phyloP scores from a whole-genome alignment of 345 rosid species.

The Draba incana region DNA sequence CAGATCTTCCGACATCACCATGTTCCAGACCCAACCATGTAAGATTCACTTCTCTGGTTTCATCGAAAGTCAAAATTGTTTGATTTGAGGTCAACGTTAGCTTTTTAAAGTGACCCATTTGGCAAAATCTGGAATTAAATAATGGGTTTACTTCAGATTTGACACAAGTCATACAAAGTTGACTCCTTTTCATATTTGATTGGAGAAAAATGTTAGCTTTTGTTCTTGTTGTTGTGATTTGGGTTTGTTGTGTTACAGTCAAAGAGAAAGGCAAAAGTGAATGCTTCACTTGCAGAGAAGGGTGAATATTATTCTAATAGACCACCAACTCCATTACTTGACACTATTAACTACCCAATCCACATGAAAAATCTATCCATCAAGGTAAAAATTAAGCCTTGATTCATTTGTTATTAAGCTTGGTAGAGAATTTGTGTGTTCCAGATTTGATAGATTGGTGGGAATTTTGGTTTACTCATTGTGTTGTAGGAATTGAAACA shows the following conservation, averaged over 20 bases:
- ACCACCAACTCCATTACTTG: constrained; percentile 91
- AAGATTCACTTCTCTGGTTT: constrained; percentile 22
- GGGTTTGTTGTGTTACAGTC: constrained; percentile 43
- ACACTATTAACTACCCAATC: constrained; percentile 90
- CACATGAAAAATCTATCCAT: constrained; percentile 92
- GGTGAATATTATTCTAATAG: constrained; percentile 72
- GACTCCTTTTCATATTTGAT: not conserved
- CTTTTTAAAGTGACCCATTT: constrained; percentile 11
- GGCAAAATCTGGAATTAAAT: constrained; percentile 38
- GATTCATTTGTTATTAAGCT: not conserved
- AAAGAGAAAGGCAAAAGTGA: constrained; percentile 57
- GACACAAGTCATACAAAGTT: constrained; percentile 24
- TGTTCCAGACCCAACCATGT: constrained; percentile 43
- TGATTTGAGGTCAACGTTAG: not conserved
- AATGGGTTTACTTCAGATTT: constrained; percentile 20
- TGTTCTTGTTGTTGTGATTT: constrained; percentile 29
- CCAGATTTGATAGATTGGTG: constrained; percentile 3
- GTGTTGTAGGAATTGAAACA: constrained; percentile 75
- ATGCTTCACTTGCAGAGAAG: constrained; percentile 77
- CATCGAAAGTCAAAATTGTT: not conserved
- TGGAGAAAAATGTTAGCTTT: constrained; percentile 23
- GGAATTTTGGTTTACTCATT: not conserved
- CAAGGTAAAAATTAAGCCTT: constrained; percentile 51
- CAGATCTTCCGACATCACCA: constrained; percentile 55
- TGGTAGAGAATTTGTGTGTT: not conserved